These are phyloP conservation scores for Pyrenopolyporus hunteri DNA, from an alignment of 495 filamentous ascomycete genomes.

Conservation along the genomic window DNA sequence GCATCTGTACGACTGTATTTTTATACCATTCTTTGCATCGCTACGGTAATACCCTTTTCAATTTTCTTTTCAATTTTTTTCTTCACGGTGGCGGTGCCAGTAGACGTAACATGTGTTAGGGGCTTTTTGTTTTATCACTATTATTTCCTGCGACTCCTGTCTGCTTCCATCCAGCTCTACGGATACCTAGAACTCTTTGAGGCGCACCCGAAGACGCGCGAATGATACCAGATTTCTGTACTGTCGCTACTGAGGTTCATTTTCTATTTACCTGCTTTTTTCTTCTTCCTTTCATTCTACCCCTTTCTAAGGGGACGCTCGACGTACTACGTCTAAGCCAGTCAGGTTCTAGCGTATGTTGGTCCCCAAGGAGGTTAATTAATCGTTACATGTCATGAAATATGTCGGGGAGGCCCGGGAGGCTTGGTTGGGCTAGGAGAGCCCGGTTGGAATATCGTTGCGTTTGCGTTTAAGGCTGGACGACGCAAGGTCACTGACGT, in stretches of 20 bases:
- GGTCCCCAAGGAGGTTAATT: neutral
- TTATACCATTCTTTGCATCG: conserved; percentile 38
- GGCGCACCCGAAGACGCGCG: conserved; percentile 6
- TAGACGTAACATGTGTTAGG: conserved; percentile 21
- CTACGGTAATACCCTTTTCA: conserved; percentile 34
- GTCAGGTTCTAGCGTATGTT: conserved; percentile 6
- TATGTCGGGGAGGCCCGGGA: conserved; percentile 9
- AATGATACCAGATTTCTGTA: conserved; percentile 21
- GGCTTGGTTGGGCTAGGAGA: conserved; percentile 1
- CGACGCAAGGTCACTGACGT: neutral
- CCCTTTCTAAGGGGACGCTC: conserved; percentile 4
- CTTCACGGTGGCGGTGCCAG: conserved; percentile 28
- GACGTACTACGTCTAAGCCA: neutral
- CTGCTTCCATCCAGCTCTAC: conserved; percentile 9
- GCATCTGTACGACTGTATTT: conserved; percentile 39
- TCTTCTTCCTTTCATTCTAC: conserved; percentile 5
- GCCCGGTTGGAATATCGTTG: neutral
- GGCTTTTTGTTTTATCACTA: conserved; percentile 2
- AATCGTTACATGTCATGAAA: conserved; percentile 6
- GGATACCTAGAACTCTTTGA: conserved; percentile 11
- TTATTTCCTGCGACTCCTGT: conserved; percentile 1
- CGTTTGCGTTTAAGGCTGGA: neutral
- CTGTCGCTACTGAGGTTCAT: conserved; percentile 33
- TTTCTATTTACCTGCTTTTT: too few species aligned
- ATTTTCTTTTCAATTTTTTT: too few species aligned